These are phyloP conservation scores for Stephania japonica DNA, from an alignment of 164 flowering plant genomes.

Conservation along the genomic window DNA sequence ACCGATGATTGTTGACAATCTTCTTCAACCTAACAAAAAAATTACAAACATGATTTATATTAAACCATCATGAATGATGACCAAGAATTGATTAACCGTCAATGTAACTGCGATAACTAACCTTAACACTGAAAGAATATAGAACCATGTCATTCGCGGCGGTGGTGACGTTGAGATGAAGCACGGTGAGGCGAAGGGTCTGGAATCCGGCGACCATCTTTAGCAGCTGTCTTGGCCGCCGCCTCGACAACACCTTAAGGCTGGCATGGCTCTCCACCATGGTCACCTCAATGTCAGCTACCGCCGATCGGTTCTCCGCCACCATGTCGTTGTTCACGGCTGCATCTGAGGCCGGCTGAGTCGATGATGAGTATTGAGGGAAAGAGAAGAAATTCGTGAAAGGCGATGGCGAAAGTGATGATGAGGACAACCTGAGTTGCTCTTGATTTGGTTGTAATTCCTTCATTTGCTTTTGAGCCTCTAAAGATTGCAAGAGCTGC, in stretches of 20 bases:
- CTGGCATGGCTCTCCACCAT: constrained; percentile 87
- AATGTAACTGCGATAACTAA: constrained; percentile 17
- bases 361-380: constrained; percentile 54
- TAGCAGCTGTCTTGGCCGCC: constrained; percentile 59
- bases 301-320: constrained; percentile 23
- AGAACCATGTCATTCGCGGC: constrained; percentile 55
- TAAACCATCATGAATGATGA: not conserved
- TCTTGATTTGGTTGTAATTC: constrained; percentile 7
- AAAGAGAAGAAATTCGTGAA: constrained; percentile 61
- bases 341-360: constrained; percentile 18
- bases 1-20: constrained; percentile 55
- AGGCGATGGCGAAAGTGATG: constrained; percentile 15
- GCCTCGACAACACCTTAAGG: constrained; percentile 55
- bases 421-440: not conserved
- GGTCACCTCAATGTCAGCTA: constrained; percentile 82
- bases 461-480: constrained; percentile 29
- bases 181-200: constrained; percentile 45
- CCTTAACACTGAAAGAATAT: constrained; percentile 77
- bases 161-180: constrained; percentile 70
- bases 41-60: no score
- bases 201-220: constrained; percentile 62
- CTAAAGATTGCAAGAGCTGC: constrained; percentile 61
- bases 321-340: not conserved
- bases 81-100: not conserved
- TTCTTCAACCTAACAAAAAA: constrained; percentile 48